Evolutionary conservation across 2,329 filamentous ascomycete species (phyloP).

Genomic region (Fusarium austroafricanum): DNA sequence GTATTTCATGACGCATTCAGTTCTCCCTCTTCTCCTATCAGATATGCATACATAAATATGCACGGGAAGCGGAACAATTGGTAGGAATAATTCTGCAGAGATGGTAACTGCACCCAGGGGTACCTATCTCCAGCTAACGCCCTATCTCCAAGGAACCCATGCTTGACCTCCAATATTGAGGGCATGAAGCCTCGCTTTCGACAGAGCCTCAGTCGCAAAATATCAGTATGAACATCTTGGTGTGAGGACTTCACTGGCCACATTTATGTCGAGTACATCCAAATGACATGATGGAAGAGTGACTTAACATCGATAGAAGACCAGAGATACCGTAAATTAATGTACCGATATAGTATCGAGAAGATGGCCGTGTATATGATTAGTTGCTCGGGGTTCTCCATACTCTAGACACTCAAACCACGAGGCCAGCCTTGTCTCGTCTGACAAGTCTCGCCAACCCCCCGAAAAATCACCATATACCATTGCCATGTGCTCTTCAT

Average conservation of each 20-base stretch:
- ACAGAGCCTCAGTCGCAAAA: not conserved
- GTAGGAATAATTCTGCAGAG: not conserved
- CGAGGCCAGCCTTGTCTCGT: not conserved
- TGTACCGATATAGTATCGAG: not conserved
- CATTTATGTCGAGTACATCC: not conserved
- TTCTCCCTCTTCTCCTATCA: not conserved
- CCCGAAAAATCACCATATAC: not conserved
- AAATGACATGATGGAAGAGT: not conserved
- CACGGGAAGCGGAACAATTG: not conserved
- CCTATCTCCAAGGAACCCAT: not conserved
- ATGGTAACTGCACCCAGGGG: not conserved
- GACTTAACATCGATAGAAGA: not conserved
- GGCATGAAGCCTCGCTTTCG: slow-evolving; percentile 4
- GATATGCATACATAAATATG: not conserved
- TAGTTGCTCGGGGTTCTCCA: too few species aligned
- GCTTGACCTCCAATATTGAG: not conserved
- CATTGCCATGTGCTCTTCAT: not conserved
- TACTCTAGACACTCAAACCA: not conserved
- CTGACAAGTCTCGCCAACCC: not conserved
- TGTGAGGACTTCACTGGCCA: not conserved
- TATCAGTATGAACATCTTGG: not conserved
- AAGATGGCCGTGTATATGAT: too few species aligned
- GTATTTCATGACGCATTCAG: not conserved
- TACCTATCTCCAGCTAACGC: too few species aligned
- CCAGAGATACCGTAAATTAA: not conserved